Base-by-base conservation (phyloP, 73 alveolate genomes). In the Tetrahymena malaccensis region DNA sequence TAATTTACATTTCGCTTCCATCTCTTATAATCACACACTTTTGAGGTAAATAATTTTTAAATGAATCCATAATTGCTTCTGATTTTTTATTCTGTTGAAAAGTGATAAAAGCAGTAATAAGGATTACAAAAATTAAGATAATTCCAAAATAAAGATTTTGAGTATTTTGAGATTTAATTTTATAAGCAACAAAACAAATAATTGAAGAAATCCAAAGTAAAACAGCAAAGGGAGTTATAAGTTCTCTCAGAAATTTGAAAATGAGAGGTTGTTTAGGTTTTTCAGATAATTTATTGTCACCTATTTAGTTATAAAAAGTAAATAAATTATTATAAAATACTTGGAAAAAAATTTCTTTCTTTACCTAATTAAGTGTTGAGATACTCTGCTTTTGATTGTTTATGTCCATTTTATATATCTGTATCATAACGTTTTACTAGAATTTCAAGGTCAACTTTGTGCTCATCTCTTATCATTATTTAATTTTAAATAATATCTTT, bases 201-300 rank as follows among this genome's bases (percentile, higher is more conserved):
- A 97, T 95, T 1, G 99, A 95, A 33, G 98, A 99, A 34, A 96
- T 96, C 99, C 99, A 98, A 94, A 98, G 96, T 94, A 98, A 93
- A 35, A 98, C 43, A 94, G 98, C 96, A 96, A 98, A 98, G 21
- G 97, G 97, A 2, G 98, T 97, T n/a, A 98, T 57, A 94, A 98
- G 96, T 96, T 96, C 98, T 44, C 94, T 96, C 40, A 98, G 57
- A 94, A 98, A 97, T 94, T 96, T 93, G 34, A 98, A 94, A 44
- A 95, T 95, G 94, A 98, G 97, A 21, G 99, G 99, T 55, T 97
- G 93, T 89, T 96, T 95, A 93, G 96, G 96, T 96, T 98, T 98
- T 95, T 98, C 99, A 44, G 99, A 97, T 35, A 98, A 94, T 93
- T 96, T 93, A 96, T 98, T 98, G 12, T 96, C 98, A 16, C 99